Evolutionary conservation across 2,329 filamentous ascomycete species (phyloP).

Genomic region (Orbilia blumenaviensis): DNA sequence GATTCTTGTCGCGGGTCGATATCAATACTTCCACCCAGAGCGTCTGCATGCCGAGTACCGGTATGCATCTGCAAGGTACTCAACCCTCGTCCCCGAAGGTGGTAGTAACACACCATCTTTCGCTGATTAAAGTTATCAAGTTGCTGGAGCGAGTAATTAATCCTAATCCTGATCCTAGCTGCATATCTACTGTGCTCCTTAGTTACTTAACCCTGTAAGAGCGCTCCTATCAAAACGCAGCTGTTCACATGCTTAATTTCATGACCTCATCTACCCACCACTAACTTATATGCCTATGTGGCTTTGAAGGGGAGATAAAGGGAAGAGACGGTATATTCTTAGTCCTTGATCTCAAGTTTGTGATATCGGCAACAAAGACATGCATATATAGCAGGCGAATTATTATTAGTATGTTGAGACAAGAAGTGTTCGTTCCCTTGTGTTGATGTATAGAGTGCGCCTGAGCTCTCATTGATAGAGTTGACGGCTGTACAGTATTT

Average conservation of each 20-base stretch:
- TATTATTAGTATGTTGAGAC: too few relatives aligned
- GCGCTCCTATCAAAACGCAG: constrained; percentile 39
- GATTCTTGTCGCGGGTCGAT: neutral
- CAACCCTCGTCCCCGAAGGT: constrained; percentile 5
- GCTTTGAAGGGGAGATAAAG: neutral
- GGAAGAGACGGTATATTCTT: neutral
- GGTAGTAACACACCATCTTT: neutral
- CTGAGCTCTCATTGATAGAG: too few relatives aligned
- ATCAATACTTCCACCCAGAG: neutral
- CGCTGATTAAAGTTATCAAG: neutral
- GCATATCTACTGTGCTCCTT: neutral
- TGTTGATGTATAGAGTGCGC: too few relatives aligned
- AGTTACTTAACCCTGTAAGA: constrained; percentile 17
- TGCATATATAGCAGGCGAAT: neutral
- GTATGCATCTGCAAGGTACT: constrained; percentile 29
- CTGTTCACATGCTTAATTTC: constrained; percentile 38
- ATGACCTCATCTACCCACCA: constrained; percentile 27
- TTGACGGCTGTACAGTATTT: neutral
- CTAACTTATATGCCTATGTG: neutral
- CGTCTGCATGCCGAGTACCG: neutral
- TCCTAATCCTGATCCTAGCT: neutral
- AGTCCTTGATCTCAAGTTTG: neutral
- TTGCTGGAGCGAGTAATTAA: neutral
- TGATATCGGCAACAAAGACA: neutral
- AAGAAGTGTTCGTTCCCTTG: too few relatives aligned